A percentile compares a stretch with the other conserved stretches of the same genome.
phyloP scores from a whole-genome alignment of 192 early-diverging fungal species.

The Coemansia sp. region DNA sequence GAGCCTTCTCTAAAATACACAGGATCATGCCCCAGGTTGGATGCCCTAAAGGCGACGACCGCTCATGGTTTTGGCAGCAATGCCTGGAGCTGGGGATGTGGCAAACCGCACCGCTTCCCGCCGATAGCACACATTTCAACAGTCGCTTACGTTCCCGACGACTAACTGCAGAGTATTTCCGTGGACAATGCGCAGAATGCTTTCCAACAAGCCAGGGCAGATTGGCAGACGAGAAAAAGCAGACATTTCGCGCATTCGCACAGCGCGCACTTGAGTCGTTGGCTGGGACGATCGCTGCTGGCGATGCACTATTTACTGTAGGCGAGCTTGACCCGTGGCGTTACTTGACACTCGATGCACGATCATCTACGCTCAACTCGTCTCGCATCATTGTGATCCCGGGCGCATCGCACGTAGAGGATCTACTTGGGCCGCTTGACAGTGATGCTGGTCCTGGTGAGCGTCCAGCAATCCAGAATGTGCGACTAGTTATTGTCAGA shows the following conservation, averaged over 20 bases:
- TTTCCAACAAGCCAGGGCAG: constrained; percentile 4
- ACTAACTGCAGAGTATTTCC: constrained; percentile 16
- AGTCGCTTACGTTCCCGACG: constrained; percentile 27
- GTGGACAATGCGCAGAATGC: constrained; percentile 19
- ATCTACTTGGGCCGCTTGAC: constrained; percentile 7
- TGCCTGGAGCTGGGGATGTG: constrained; percentile 39
- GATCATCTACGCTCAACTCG: background rate
- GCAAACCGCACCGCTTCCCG: constrained; percentile 37
- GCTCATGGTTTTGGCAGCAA: constrained; percentile 44
- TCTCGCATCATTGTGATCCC: constrained; percentile 6
- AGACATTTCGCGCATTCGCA: constrained; percentile 21
- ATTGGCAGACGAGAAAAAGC: background rate
- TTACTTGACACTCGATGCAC: constrained; percentile 5
- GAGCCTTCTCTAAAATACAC: background rate
- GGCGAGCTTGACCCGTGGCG: constrained; percentile 42
- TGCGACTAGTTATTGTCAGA: constrained; percentile 2
- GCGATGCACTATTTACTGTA: constrained; percentile 14
- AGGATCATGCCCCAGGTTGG: background rate
- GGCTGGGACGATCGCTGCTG: background rate
- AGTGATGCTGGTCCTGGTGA: background rate
- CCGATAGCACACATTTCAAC: background rate
- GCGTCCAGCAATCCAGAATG: constrained; percentile 8
- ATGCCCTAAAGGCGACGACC: constrained; percentile 18
- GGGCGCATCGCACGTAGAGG: constrained; percentile 30
- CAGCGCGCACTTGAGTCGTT: constrained; percentile 3